phyloP scores from a whole-genome alignment of 163 green algal genomes.

The Scenedesmus sp. region DNA sequence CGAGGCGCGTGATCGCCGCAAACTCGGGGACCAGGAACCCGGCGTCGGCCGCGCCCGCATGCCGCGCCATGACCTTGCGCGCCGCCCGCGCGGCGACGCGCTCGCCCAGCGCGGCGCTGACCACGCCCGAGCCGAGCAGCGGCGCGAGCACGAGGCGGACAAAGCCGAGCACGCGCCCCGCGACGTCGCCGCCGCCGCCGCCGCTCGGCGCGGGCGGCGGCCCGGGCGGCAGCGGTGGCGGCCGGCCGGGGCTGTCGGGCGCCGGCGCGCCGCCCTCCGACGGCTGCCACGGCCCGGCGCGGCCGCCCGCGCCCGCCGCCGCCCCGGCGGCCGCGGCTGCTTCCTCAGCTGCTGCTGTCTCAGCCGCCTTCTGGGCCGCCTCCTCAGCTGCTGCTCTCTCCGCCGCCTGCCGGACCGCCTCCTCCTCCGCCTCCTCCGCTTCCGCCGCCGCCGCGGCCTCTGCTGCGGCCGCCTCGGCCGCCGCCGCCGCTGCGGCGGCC shows the following conservation, averaged over 20 bases:
- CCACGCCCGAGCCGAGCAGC: conserved; percentile 34
- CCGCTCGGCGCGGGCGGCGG: too few species aligned
- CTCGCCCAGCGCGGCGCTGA: conserved; percentile 60
- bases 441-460: too few species aligned
- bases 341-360: background rate
- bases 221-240: too few species aligned
- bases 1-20: conserved; percentile 17
- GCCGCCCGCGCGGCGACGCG: conserved; percentile 50
- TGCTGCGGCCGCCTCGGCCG: background rate
- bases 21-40: conserved; percentile 36
- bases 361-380: too few species aligned
- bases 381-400: background rate
- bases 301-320: background rate
- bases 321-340: background rate
- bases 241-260: too few species aligned
- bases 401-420: too few species aligned
- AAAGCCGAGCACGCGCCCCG: conserved; percentile 38
- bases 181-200: background rate
- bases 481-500: too few species aligned
- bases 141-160: conserved; percentile 50
- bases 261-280: too few species aligned
- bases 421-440: background rate
- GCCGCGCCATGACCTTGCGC: conserved; percentile 51
- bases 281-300: too few species aligned
- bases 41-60: background rate